Conservation (phyloP, 2,329 filamentous ascomycete genomes). For the Fusarium sarcochroum region DNA sequence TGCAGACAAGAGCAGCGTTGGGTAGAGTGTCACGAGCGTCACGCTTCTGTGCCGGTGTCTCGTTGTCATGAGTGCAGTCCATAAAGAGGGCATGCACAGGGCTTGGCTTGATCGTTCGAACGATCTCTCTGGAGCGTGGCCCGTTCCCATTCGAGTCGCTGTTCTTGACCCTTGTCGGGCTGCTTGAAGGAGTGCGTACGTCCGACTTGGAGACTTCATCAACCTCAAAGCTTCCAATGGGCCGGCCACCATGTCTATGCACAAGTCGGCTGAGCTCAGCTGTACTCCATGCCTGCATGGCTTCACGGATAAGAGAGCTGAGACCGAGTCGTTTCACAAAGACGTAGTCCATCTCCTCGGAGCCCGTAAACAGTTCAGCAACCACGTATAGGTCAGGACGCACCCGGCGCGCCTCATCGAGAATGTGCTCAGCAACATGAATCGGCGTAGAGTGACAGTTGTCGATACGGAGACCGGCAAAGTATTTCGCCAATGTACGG, state of each 20-base stretch:
- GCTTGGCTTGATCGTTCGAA: conserved; percentile 86
- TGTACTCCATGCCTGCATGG: conserved; percentile 98
- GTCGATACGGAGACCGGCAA: conserved; percentile 95
- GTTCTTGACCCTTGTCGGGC: conserved; percentile 49
- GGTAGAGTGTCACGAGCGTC: conserved; percentile 94
- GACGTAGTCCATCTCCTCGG: conserved; percentile 94
- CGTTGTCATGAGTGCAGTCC: conserved; percentile 99
- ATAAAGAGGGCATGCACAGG: conserved; percentile 96
- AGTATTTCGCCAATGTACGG: conserved; percentile 92
- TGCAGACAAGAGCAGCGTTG: conserved; percentile 92
- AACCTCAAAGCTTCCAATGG: conserved; percentile 97
- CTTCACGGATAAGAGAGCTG: conserved; percentile 92
- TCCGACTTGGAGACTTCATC: conserved; percentile 82
- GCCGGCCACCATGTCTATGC: conserved; percentile 91
- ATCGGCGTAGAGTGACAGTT: conserved; percentile 98
- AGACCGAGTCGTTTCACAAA: conserved; percentile 95
- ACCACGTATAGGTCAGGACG: conserved; percentile 92
- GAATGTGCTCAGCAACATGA: conserved; percentile 92
- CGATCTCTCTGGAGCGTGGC: conserved; percentile 69
- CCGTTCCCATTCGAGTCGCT: conserved; percentile 48
- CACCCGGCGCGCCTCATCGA: conserved; percentile 92
- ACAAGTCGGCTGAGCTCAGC: conserved; percentile 92
- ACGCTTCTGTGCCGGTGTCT: conserved; percentile 93
- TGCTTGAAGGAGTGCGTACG: conserved; percentile 51
- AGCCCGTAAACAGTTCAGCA: conserved; percentile 95